A percentile compares a stretch with the other conserved stretches of the same genome.
These are phyloP conservation scores for Strigomonas culicis DNA, from an alignment of 208 protist species.

Conservation along the genomic window DNA sequence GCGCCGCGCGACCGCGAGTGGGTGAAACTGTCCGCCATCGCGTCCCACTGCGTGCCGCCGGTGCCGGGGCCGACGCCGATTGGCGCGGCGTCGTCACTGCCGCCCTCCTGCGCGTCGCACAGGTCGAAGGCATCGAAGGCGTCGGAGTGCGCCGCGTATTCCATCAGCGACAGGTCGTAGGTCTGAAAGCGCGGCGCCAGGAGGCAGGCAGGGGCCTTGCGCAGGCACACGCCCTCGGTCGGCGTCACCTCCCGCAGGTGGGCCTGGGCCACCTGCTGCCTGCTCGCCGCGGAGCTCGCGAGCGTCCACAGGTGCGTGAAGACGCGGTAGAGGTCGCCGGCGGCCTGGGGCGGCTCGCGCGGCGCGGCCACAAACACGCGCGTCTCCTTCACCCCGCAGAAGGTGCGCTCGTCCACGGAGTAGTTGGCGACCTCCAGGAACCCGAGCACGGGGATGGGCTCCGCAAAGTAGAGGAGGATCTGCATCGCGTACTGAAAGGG, in stretches of 20 bases:
- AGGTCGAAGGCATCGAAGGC: background rate
- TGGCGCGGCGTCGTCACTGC: background rate
- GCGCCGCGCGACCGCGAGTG: background rate
- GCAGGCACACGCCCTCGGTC: slow-evolving; percentile 44
- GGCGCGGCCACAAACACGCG: slow-evolving; percentile 45
- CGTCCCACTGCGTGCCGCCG: slow-evolving; percentile 7
- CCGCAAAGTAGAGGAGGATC: slow-evolving; percentile 47
- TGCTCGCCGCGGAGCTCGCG: slow-evolving; percentile 11
- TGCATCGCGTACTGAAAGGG: slow-evolving; percentile 52
- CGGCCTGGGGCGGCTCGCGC: background rate
- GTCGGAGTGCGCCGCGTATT: background rate
- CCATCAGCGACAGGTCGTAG: slow-evolving; percentile 51
- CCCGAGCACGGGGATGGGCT: slow-evolving; percentile 37
- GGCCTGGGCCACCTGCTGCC: slow-evolving; percentile 11
- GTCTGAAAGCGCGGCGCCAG: slow-evolving; percentile 53
- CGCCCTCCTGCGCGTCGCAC: background rate
- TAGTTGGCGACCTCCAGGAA: slow-evolving; percentile 75
- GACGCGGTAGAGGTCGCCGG: background rate
- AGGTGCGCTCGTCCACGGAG: slow-evolving; percentile 50
- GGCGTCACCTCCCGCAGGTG: slow-evolving; percentile 56
- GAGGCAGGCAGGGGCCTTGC: slow-evolving; percentile 58
- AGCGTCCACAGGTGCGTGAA: slow-evolving; percentile 40
- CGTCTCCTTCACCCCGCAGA: slow-evolving; percentile 63
- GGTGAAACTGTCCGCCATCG: background rate
- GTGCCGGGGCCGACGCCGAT: slow-evolving; percentile 41